Evolutionary conservation across 305 asterid species (phyloP), one percentile per base, ranked within the genome.

Genomic region (Petunia hybrid): DNA sequence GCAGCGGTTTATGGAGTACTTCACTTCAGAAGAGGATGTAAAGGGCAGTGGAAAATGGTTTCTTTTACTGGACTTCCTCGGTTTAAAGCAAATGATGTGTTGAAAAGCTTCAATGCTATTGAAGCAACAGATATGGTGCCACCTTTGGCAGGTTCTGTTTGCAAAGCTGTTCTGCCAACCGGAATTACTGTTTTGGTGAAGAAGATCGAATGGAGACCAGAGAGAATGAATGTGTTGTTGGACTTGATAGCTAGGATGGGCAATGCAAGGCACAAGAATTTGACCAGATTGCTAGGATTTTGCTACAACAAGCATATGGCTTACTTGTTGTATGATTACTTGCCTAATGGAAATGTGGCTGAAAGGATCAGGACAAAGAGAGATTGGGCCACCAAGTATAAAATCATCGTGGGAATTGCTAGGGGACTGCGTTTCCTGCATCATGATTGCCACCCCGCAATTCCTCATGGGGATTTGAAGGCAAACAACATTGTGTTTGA

Each of bases 101-200:
- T 96, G 85, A 92, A 89, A 82, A 94, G 99, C 84, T 89, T 91
- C 42, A 82, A 85, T 76, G 82, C 87, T 56, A 65, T 74, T 1
- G 94, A 90, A 81, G 80, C 82, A 64, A 35, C 65, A 14, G 86
- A 85, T 65, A 66, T 73, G 36, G 75, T 67, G 61, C 83, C 84
- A 12, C 36, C 86, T 5, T 68, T 82, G 70, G 88, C 91, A 0
- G 89, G 87, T 79, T 88, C 93, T 2, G 86, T 88, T 16, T 84
- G 88, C 80, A 94, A 90, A 84, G 90, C 91, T 5, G 97, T 94
- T 84, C 80, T 92, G 71, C 98, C 98, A 38, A 92, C 97, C 1
- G 99, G 98, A 77, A 89, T 92, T n/a, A 91, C 95, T 0, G 93
- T 96, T 78, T 90, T 91, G 1, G 97, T 93, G 41, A 92, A 88